Base-by-base conservation (phyloP, 2,329 filamentous ascomycete genomes). In the Endoconidiophora laricicola region DNA sequence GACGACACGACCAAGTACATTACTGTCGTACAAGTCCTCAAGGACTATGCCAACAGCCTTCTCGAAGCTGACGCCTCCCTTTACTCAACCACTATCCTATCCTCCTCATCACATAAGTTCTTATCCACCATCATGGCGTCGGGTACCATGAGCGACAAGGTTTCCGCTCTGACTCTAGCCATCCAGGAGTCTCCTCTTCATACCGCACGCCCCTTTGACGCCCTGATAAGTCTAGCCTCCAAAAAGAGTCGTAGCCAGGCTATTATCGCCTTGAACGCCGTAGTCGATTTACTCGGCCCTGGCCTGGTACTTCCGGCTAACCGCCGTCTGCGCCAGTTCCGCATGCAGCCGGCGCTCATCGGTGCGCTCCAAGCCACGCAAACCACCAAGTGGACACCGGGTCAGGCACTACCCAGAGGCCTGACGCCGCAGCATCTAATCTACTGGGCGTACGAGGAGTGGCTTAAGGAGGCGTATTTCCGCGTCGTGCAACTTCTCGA, bases 101-200 rank as follows among this genome's bases (percentile, higher is more conserved):
- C 85, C 46, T 86, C 86, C 23, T 91, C 90, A 2, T 90, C 88
- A 39, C 84, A 93, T 65, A 94, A 88, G 63, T 98, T 98, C 70
- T 81, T 96, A 71, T 86, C 88, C 1, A 94, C 87, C 16, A 95
- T 98, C 62, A 95, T 96, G 85, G 72, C 86, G 7, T 93, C 88
- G 1, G 91, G 91, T 70, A 98, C 93, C 7, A 76, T 96, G 58
- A 93, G 87, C 50, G 91, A 98, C 64, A 96, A 95, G 64, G 83
- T 96, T 41, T 98, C 91, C 2, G 93, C 91, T 3, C 70, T 98
- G 60, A 98, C 91, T 3, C 71, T 98, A 57, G 83, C 91, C 50
- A 80, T 95, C 10, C 93, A 98, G 67, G 91, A 98, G 65, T 96
- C 93, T 6, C 91, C 91, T 16, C 69, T 96, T 47, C 91, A 98